These are phyloP conservation scores for Fusarium keratoplasticum DNA, from an alignment of 2,329 filamentous ascomycete species.

Conservation along the genomic window DNA sequence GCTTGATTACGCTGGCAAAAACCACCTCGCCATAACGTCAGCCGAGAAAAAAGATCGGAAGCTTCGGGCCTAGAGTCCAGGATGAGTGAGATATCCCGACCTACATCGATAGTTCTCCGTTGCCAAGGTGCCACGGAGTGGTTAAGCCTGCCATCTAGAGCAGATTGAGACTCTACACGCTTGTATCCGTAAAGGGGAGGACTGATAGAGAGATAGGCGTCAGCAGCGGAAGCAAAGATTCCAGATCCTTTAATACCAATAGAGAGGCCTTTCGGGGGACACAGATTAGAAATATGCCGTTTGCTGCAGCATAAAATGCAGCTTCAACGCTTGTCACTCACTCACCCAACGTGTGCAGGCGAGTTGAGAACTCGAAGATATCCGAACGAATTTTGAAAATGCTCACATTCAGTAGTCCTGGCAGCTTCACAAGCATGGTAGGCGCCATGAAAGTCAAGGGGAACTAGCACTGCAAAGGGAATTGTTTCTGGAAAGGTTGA, in stretches of 20 bases:
- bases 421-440: neutral
- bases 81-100: neutral
- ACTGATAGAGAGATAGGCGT: accelerated
- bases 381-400: too few relatives aligned
- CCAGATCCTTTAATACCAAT: too few relatives aligned
- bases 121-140: neutral
- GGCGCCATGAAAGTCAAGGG: neutral
- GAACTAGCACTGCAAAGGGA: neutral
- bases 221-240: neutral
- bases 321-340: too few relatives aligned
- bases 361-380: too few relatives aligned
- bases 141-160: neutral
- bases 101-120: neutral
- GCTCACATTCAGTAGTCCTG: neutral
- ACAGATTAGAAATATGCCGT: too few relatives aligned
- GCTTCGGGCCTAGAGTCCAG: neutral
- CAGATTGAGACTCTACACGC: neutral
- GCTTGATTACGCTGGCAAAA: neutral
- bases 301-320: too few relatives aligned
- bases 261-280: neutral
- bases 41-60: neutral
- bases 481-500: neutral
- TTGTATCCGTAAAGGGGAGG: neutral
- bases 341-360: too few relatives aligned
- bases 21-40: neutral